Conservation (phyloP, 1,284 basidiomycete species). For the Ustilago xerochloae region DNA sequence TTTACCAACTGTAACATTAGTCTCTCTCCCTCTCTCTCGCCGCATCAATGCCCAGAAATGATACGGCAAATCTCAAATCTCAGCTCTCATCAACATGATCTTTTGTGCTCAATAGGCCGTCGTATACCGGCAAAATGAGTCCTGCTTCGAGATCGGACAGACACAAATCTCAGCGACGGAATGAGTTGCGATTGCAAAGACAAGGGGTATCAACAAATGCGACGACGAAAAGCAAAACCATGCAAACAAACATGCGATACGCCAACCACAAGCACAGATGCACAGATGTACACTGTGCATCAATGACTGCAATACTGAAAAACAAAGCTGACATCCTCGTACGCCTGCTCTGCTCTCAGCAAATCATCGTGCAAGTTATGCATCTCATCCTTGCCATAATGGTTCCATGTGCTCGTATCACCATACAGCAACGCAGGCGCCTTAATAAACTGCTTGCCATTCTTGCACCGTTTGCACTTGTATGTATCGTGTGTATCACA, state of each 20-base stretch:
- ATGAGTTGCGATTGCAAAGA: background rate
- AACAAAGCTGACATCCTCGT: constrained; percentile 77
- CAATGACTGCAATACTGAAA: constrained; percentile 69
- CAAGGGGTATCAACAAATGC: constrained; percentile 4
- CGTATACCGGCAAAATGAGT: no score
- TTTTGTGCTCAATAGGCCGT: no score
- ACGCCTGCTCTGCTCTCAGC: constrained; percentile 85
- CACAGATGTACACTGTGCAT: background rate
- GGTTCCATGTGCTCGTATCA: constrained; percentile 99
- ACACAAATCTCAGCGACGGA: background rate
- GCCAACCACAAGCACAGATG: background rate
- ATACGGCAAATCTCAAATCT: no score
- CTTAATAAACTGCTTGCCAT: constrained; percentile 86
- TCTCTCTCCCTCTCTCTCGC: no score
- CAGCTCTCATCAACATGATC: no score
- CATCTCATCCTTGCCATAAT: constrained; percentile 88
- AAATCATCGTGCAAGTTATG: constrained; percentile 95
- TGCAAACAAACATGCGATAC: background rate
- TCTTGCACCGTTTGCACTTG: constrained; percentile 94
- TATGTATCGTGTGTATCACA: constrained; percentile 84
- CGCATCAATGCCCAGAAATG: no score
- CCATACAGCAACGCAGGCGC: constrained; percentile 90
- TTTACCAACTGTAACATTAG: background rate
- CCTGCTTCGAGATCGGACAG: no score
- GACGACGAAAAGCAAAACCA: background rate